Base-by-base conservation (phyloP, 805 yeast species). In the Metschnikowia cubensis region DNA sequence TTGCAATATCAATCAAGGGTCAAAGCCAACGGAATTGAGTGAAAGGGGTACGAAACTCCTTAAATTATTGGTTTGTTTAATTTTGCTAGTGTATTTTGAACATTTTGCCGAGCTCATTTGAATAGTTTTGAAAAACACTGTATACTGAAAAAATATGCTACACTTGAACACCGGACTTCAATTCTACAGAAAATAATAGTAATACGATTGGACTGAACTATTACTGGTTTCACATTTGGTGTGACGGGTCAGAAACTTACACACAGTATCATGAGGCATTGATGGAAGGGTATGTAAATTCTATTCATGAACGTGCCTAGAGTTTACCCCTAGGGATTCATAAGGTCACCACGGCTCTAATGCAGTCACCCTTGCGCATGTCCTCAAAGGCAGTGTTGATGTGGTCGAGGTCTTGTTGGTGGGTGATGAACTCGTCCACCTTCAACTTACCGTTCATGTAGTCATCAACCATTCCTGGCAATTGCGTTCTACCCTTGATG, bases 351-450 rank as follows among this genome's bases (percentile, higher is more conserved):
- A 94, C 97, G 22, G 97, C 94, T 75, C 99, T 87, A 70, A 94
- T 83, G 75, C 97, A 89, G 64, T 82, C 85, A 65, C 99, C 99
- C 51, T 81, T 74, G 71, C 92, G 97, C 89, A 94, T 86, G 69
- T 90, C 97, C 49, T 89, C 92, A 68, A 94, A 91, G 20, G 97
- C 98, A 51, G 77, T 67, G 77, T 91, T 91, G 70, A 94, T 90
- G 48, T 85, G 80, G 31, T 75, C 80, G 67, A 94, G 81, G 36
- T 82, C 73, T 67, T 84, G 92, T 72, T 88, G 83, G 76, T 90
- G 96, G 31, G 99, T 94, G 64, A 94, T 87, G 72, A 89, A 94
- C 68, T 94, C 97, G 64, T 90, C 96, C 56, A 92, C 96, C 77
- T 85, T 88, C 66, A 92, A 76, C 58, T 75, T 77, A 59, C 96